Evolutionary conservation across 805 yeast genomes (phyloP).

Genomic region (Yarrowia sp.): DNA sequence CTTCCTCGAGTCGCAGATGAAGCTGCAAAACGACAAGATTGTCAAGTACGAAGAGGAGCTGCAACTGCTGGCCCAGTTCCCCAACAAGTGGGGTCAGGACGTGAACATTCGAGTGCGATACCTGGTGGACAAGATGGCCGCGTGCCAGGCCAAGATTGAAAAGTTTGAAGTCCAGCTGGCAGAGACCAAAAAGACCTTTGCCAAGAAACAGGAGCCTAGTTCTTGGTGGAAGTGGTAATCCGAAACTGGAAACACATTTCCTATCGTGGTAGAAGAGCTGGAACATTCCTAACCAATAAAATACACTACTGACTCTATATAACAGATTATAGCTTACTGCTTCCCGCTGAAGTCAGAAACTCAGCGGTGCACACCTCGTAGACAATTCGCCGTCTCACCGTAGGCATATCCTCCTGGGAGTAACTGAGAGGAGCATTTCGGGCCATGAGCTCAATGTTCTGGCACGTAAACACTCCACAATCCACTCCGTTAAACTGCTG

Average conservation of each 20-base stretch:
- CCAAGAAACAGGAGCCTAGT: neutral
- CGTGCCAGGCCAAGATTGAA: constrained; percentile 51
- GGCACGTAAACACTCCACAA: constrained; percentile 92
- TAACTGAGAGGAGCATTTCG: constrained; percentile 50
- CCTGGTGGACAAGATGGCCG: constrained; percentile 61
- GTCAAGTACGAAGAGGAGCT: constrained; percentile 68
- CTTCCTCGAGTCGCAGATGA: constrained; percentile 52
- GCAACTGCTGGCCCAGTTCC: constrained; percentile 46
- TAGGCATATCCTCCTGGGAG: constrained; percentile 64
- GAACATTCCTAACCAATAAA: too few relatives aligned
- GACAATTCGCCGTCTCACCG: constrained; percentile 65
- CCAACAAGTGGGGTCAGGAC: constrained; percentile 44
- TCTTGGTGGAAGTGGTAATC: neutral
- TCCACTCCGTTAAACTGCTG: constrained; percentile 87
- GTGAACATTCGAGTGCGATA: constrained; percentile 63
- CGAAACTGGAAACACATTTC: too few relatives aligned
- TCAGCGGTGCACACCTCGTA: constrained; percentile 42
- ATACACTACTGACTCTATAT: too few relatives aligned
- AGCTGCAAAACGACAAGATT: constrained; percentile 60
- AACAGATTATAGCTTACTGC: constrained; percentile 4
- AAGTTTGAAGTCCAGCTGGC: constrained; percentile 44
- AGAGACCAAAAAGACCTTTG: constrained; percentile 30
- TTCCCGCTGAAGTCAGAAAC: constrained; percentile 4
- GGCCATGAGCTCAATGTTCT: constrained; percentile 63
- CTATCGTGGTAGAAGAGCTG: too few relatives aligned